Percentiles rank a stretch among this genome's conserved stretches.
Conservation (phyloP, 441 rosid genomes). For the Aquilaria agallochum region DNA sequence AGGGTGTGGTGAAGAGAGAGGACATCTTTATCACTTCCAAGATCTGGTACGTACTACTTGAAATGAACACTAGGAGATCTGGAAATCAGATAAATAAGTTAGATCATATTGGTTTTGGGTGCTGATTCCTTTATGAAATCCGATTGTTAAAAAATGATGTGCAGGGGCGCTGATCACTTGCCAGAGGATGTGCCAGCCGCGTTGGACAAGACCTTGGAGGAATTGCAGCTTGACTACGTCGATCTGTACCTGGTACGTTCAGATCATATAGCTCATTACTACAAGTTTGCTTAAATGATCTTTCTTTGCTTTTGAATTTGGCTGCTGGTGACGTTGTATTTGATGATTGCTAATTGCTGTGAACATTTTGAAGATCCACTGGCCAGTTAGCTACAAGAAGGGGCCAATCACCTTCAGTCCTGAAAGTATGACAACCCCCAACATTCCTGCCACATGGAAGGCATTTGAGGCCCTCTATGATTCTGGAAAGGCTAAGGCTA, state of each 20-base stretch:
- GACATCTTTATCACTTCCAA: slow-evolving; percentile 78
- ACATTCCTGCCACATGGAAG: slow-evolving; percentile 40
- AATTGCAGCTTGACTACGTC: slow-evolving; percentile 62
- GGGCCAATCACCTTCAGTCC: slow-evolving; percentile 22
- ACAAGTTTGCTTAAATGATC: background rate
- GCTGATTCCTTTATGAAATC: background rate
- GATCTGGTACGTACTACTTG: slow-evolving; percentile 43
- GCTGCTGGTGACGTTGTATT: too few relatives aligned
- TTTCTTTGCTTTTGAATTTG: too few relatives aligned
- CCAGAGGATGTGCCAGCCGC: slow-evolving; percentile 64
- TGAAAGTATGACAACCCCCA: slow-evolving; percentile 26
- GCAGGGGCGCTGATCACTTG: slow-evolving; percentile 40
- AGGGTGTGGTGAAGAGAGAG: slow-evolving; percentile 76
- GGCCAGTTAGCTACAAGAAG: slow-evolving; percentile 45
- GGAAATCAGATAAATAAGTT: too few relatives aligned
- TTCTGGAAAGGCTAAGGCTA: slow-evolving; percentile 46
- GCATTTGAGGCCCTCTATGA: slow-evolving; percentile 49
- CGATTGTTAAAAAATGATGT: too few relatives aligned
- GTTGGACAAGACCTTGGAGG: slow-evolving; percentile 42
- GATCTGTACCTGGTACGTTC: slow-evolving; percentile 60
- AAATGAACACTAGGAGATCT: too few relatives aligned
- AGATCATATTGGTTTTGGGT: too few relatives aligned
- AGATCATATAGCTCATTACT: background rate
- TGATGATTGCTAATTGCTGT: too few relatives aligned
- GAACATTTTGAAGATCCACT: slow-evolving; percentile 33